phyloP scores from a whole-genome alignment of 345 rosid species.

The Eucalyptus victrix region DNA sequence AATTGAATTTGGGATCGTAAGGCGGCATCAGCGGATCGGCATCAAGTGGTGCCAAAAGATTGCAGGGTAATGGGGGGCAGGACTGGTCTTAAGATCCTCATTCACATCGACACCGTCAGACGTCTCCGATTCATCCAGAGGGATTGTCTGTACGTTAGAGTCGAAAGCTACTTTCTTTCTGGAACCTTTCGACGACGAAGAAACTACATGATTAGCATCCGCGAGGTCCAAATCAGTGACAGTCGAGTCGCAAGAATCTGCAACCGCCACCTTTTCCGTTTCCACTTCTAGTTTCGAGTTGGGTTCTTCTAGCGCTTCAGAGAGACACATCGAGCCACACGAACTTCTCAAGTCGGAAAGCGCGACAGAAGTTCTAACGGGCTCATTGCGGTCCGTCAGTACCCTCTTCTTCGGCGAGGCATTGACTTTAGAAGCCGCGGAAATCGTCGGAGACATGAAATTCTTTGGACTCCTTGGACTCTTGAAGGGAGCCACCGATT shows the following conservation, averaged over 20 bases:
- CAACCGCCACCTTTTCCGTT: neutral
- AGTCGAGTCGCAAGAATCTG: conserved; percentile 11
- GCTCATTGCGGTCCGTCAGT: conserved; percentile 50
- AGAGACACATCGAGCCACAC: neutral
- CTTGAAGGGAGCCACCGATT: conserved; percentile 26
- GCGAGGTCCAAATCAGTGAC: conserved; percentile 2
- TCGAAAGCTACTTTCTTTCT: conserved; percentile 2
- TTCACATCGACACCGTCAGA: conserved; percentile 27
- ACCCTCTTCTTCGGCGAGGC: conserved; percentile 70
- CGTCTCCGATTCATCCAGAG: neutral
- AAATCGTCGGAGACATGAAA: conserved; percentile 87
- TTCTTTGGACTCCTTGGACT: conserved; percentile 50
- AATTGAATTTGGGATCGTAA: conserved; percentile 51
- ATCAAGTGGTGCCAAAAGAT: conserved; percentile 43
- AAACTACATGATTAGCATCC: neutral
- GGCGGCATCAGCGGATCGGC: conserved; percentile 41
- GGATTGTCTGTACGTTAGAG: neutral
- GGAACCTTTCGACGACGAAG: neutral
- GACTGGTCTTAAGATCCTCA: conserved; percentile 24
- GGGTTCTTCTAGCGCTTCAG: conserved; percentile 13
- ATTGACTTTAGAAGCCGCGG: conserved; percentile 68
- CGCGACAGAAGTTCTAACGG: conserved; percentile 24
- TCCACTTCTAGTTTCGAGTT: conserved; percentile 6
- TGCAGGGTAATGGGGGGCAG: neutral
- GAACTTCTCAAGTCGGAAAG: conserved; percentile 24